Conservation (phyloP, 1,284 basidiomycete genomes). For the Boletus semigastroideus region DNA sequence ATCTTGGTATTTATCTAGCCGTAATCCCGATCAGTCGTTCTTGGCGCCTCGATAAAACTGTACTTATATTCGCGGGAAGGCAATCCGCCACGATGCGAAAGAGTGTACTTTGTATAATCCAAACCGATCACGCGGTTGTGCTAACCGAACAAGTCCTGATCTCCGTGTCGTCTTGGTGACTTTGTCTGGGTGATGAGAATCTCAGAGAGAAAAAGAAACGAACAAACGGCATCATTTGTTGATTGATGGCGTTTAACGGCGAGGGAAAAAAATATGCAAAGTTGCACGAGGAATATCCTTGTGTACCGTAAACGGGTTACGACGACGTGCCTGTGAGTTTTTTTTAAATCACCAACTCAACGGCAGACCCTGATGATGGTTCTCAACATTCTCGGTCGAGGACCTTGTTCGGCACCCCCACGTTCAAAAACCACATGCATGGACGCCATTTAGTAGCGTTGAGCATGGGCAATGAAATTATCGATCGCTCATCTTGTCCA, state of each 20-base stretch:
- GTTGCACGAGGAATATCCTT: conserved; percentile 3
- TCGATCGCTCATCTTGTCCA: neutral
- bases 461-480: neutral
- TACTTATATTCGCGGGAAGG: conserved; percentile 23
- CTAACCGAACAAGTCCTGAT: conserved; percentile 1
- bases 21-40: conserved; percentile 13
- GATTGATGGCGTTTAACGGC: conserved; percentile 1
- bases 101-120: neutral
- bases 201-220: neutral
- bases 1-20: conserved; percentile 19
- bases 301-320: conserved; percentile 15
- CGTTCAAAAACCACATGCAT: too few species aligned
- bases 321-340: conserved; percentile 10
- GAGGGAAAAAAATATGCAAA: conserved; percentile 11
- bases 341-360: neutral
- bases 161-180: conserved; percentile 3
- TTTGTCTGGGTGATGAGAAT: conserved; percentile 2
- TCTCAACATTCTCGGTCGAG: neutral
- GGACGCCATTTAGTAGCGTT: neutral
- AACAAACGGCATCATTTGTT: neutral
- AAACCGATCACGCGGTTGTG: neutral
- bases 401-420: too few species aligned
- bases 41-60: conserved; percentile 13
- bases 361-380: neutral
- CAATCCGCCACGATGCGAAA: neutral